A percentile compares a stretch with the other conserved stretches of the same genome.
These are phyloP conservation scores for Rosa chinensis DNA, from an alignment of 306 rosid species.

Conservation along the genomic window DNA sequence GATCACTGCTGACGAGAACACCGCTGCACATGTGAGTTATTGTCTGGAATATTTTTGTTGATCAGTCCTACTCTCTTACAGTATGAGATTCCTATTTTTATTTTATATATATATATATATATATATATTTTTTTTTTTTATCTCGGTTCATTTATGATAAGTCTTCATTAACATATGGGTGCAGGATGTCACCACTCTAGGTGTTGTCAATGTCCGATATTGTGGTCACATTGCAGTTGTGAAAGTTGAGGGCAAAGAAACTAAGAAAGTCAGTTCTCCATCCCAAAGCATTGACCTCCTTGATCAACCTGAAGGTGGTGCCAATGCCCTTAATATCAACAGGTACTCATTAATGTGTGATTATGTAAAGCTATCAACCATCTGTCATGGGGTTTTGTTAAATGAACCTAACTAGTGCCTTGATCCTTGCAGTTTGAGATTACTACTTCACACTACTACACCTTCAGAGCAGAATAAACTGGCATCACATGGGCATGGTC, in stretches of 20 bases:
- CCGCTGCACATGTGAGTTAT: conserved; percentile 88
- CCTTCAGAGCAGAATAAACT: conserved; percentile 59
- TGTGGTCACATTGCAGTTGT: conserved; percentile 77
- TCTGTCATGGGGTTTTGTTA: neutral
- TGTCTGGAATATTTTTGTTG: conserved; percentile 28
- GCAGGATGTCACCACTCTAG: conserved; percentile 84
- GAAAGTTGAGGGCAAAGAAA: conserved; percentile 65
- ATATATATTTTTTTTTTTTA: neutral
- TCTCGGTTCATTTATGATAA: conserved; percentile 11
- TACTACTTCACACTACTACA: conserved; percentile 68
- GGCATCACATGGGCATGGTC: conserved; percentile 37
- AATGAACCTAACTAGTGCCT: conserved; percentile 25
- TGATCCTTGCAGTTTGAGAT: conserved; percentile 69
- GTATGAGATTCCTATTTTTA: conserved; percentile 1
- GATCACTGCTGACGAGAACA: conserved; percentile 97
- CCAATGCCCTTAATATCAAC: conserved; percentile 87
- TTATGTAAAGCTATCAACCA: conserved; percentile 4
- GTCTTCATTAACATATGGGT: conserved; percentile 34
- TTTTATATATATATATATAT: too few relatives aligned
- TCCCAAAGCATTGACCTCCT: conserved; percentile 59
- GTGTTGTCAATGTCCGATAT: conserved; percentile 76
- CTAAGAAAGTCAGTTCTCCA: conserved; percentile 40
- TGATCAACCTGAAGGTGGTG: conserved; percentile 95
- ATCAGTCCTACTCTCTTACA: conserved; percentile 13
- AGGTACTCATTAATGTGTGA: conserved; percentile 47